phyloP scores from a whole-genome alignment of 495 filamentous ascomycete species.

The Penicillium samsonianum region DNA sequence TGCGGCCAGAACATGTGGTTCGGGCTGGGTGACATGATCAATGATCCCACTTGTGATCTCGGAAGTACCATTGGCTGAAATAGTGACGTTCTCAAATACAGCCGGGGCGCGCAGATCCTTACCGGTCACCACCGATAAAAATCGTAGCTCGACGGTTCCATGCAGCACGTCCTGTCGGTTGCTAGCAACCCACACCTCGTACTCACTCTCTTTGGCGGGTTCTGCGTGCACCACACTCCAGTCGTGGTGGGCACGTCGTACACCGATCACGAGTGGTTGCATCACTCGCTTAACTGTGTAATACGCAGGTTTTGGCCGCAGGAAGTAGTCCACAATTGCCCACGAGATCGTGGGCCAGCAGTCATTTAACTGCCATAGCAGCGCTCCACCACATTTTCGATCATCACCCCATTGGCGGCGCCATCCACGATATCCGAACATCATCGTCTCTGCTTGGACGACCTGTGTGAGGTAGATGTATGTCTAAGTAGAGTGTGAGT shows the following conservation, averaged over 20 bases:
- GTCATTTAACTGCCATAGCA: constrained; percentile 97
- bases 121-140: constrained; percentile 73
- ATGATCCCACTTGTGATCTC: constrained; percentile 71
- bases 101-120: constrained; percentile 57
- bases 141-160: constrained; percentile 66
- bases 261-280: constrained; percentile 70
- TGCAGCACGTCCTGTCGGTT: constrained; percentile 55
- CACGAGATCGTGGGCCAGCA: constrained; percentile 94
- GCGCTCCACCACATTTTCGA: constrained; percentile 76
- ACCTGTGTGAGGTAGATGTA: constrained; percentile 91
- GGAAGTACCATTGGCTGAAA: constrained; percentile 72
- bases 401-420: constrained; percentile 87
- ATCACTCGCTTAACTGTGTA: constrained; percentile 83
- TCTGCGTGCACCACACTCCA: constrained; percentile 62
- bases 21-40: constrained; percentile 54
- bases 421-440: constrained; percentile 89
- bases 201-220: constrained; percentile 54
- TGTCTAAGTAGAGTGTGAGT: constrained; percentile 47
- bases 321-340: constrained; percentile 84
- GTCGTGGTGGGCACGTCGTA: constrained; percentile 68
- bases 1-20: constrained; percentile 56
- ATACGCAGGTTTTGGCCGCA: constrained; percentile 83
- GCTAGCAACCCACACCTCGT: constrained; percentile 82
- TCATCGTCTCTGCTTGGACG: constrained; percentile 86
- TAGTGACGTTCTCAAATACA: constrained; percentile 51